Evolutionary conservation across 305 asterid species (phyloP).

Genomic region (Solanum hybrid): DNA sequence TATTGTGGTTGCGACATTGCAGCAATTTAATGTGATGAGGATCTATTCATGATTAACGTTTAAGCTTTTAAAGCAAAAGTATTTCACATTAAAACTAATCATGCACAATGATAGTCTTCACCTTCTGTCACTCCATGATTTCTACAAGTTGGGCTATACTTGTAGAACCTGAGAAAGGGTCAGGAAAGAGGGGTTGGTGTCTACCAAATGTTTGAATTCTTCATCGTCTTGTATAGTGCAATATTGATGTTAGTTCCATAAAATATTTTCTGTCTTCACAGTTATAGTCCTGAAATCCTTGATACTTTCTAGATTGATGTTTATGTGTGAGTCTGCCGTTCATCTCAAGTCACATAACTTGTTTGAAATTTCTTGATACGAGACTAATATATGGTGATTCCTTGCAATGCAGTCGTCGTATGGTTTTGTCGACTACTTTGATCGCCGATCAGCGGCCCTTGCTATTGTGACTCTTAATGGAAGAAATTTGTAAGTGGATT

Average conservation of each 20-base stretch:
- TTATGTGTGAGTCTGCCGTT: not conserved
- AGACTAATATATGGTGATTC: not conserved
- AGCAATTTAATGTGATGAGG: not conserved
- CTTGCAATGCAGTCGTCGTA: conserved; percentile 69
- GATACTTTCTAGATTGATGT: not conserved
- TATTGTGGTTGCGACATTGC: not conserved
- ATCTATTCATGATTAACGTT: not conserved
- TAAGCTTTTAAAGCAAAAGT: not conserved
- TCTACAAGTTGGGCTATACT: not conserved
- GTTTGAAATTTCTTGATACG: not conserved
- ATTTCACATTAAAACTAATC: not conserved
- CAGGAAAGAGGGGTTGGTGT: not conserved
- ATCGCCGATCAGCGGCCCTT: conserved; percentile 81
- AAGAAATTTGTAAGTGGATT: conserved; percentile 69
- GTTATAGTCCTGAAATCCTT: not conserved
- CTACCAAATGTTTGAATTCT: not conserved
- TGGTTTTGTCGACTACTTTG: conserved; percentile 86
- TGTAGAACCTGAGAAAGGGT: not conserved
- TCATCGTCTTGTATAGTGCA: not conserved
- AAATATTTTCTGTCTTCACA: not conserved
- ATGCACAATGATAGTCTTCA: not conserved
- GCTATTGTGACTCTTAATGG: conserved; percentile 81
- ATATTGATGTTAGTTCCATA: not conserved
- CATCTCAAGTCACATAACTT: not conserved
- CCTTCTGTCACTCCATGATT: not conserved